A percentile compares a stretch with the other conserved stretches of the same genome.
Conservation (phyloP, 805 yeast species). For the Monosporozyma servazzii region DNA sequence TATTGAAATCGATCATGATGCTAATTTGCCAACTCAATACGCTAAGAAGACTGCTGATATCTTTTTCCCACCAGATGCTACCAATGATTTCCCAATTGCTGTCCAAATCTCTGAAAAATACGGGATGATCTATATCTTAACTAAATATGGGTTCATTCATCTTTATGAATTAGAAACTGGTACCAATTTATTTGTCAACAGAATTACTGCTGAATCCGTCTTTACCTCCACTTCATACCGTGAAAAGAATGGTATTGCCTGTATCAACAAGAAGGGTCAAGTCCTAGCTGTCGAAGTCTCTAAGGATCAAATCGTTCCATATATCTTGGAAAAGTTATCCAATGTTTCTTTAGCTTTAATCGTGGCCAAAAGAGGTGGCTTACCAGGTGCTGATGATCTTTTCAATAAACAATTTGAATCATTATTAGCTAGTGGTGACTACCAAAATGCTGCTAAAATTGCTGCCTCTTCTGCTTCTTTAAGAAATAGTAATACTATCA, state of each 20-base stretch:
- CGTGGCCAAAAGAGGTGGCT: constrained; percentile 89
- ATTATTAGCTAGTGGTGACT: constrained; percentile 75
- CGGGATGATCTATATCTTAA: constrained; percentile 81
- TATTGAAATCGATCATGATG: constrained; percentile 92
- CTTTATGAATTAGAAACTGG: constrained; percentile 91
- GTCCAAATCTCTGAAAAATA: constrained; percentile 76
- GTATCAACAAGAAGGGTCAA: constrained; percentile 92
- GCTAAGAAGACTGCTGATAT: constrained; percentile 85
- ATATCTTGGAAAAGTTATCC: constrained; percentile 75
- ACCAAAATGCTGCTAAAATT: constrained; percentile 85
- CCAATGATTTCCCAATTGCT: constrained; percentile 92
- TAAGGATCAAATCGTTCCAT: constrained; percentile 76
- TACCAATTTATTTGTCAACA: constrained; percentile 83
- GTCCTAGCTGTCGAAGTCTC: constrained; percentile 87
- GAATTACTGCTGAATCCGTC: constrained; percentile 92
- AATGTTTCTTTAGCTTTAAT: constrained; percentile 81
- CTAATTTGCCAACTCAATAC: constrained; percentile 64
- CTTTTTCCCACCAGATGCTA: constrained; percentile 94
- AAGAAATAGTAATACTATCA: constrained; percentile 90
- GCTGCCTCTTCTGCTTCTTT: constrained; percentile 92
- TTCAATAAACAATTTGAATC: constrained; percentile 88
- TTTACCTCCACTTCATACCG: constrained; percentile 77
- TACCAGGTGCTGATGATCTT: constrained; percentile 93
- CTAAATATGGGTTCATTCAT: constrained; percentile 95
- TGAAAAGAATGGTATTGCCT: constrained; percentile 72